Conservation (phyloP, 306 rosid genomes). For the Elaeagnus macrophylla region DNA sequence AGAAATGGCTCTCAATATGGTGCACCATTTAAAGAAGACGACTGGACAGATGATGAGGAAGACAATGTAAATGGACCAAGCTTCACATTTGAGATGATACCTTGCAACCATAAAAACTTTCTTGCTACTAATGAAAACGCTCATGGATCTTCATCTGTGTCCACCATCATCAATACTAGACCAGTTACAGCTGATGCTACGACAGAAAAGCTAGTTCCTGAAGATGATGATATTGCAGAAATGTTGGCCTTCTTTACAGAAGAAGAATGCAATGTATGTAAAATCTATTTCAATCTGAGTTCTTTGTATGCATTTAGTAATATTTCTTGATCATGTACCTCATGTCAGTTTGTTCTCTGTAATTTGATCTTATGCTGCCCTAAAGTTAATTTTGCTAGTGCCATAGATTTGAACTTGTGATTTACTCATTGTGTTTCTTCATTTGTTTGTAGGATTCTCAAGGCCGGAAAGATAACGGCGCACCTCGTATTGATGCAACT, state of each 20-base stretch:
- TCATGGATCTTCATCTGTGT: slow-evolving; percentile 10
- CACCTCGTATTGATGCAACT: slow-evolving; percentile 6
- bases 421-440: not conserved
- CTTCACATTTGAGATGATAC: slow-evolving; percentile 8
- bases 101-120: slow-evolving; percentile 13
- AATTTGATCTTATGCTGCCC: too few relatives aligned
- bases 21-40: slow-evolving; percentile 52
- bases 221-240: slow-evolving; percentile 17
- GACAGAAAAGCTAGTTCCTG: slow-evolving; percentile 1
- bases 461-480: slow-evolving; percentile 2
- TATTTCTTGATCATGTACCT: not conserved
- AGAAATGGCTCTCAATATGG: slow-evolving; percentile 58
- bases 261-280: slow-evolving; percentile 1
- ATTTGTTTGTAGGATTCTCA: slow-evolving; percentile 17
- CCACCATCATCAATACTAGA: not conserved
- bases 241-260: slow-evolving; percentile 18
- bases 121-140: slow-evolving; percentile 1
- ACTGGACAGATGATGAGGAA: slow-evolving; percentile 45
- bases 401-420: too few relatives aligned
- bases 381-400: too few relatives aligned
- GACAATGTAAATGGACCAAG: slow-evolving; percentile 19
- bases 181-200: slow-evolving; percentile 4
- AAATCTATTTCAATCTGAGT: not conserved
- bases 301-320: slow-evolving; percentile 29
- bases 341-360: too few relatives aligned